Conservation (phyloP, 371 early-diverging fungal species). For the Conidiobolus incongruus region DNA sequence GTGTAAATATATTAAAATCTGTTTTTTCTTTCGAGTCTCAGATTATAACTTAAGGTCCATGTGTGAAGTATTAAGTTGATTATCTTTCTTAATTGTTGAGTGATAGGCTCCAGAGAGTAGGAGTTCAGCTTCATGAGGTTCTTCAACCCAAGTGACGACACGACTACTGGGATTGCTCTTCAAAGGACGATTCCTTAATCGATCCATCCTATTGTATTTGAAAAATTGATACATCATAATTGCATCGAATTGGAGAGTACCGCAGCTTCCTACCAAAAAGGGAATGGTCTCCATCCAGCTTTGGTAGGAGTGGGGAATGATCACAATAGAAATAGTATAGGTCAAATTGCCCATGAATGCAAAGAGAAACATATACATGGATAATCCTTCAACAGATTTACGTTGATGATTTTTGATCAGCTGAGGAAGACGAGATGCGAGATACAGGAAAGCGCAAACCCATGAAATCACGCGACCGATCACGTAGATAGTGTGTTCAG, state of each 20-base stretch:
- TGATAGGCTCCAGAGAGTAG: no score
- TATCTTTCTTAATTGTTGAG: no score
- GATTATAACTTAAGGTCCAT: no score
- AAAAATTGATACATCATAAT: slow-evolving; percentile 1
- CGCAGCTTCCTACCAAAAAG: slow-evolving; percentile 18
- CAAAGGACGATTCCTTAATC: no score
- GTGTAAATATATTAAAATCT: no score
- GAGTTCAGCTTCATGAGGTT: no score
- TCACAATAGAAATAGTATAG: slow-evolving; percentile 16
- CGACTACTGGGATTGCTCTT: no score
- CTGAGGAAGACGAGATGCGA: slow-evolving; percentile 48
- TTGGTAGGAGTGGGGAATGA: slow-evolving; percentile 16
- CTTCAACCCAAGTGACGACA: no score
- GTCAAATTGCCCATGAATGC: slow-evolving; percentile 45
- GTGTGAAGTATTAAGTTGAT: no score
- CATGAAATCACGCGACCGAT: background rate
- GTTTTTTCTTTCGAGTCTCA: no score
- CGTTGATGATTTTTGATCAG: slow-evolving; percentile 47
- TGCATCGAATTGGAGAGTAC: slow-evolving; percentile 27
- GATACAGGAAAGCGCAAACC: slow-evolving; percentile 9
- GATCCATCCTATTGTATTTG: background rate
- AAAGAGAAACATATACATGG: slow-evolving; percentile 50
- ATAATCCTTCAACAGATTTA: slow-evolving; percentile 45
- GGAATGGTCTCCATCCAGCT: slow-evolving; percentile 22
- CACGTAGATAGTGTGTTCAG: slow-evolving; percentile 1